A percentile compares a stretch with the other conserved stretches of the same genome.
Conservation (phyloP, 345 rosid genomes). For the Fremontodendron californicum region DNA sequence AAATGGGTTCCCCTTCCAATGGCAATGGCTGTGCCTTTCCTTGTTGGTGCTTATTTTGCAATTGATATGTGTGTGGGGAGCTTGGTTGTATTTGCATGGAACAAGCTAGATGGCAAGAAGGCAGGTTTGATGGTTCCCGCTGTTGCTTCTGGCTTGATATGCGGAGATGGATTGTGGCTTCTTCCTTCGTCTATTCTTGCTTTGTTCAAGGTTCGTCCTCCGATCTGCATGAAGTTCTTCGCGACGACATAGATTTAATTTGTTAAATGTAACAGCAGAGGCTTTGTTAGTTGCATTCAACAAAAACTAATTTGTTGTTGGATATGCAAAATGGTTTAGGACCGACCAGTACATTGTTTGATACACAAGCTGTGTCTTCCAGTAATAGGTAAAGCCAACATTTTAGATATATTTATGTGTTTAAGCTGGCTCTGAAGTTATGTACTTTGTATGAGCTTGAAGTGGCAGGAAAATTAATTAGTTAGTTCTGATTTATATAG, state of each 20-base stretch:
- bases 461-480: background rate
- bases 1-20: constrained; percentile 88
- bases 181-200: constrained; percentile 80
- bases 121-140: constrained; percentile 77
- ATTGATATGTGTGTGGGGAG: constrained; percentile 83
- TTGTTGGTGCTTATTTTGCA: constrained; percentile 83
- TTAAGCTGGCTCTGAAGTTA: background rate
- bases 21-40: constrained; percentile 97
- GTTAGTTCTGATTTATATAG: background rate
- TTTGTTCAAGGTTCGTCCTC: constrained; percentile 61
- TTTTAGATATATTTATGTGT: background rate
- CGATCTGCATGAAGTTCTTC: constrained; percentile 73
- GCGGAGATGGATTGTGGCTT: constrained; percentile 94
- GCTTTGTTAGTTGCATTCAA: background rate
- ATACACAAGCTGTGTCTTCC: background rate
- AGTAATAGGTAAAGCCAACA: background rate
- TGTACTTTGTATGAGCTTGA: background rate
- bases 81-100: constrained; percentile 51
- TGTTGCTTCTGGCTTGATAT: constrained; percentile 85
- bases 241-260: constrained; percentile 2
- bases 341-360: background rate
- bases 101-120: constrained; percentile 40
- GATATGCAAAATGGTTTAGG: background rate
- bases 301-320: background rate
- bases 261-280: background rate